These are phyloP conservation scores for Coprinopsis sp. DNA, from an alignment of 768 basidiomycete genomes.

Conservation along the genomic window DNA sequence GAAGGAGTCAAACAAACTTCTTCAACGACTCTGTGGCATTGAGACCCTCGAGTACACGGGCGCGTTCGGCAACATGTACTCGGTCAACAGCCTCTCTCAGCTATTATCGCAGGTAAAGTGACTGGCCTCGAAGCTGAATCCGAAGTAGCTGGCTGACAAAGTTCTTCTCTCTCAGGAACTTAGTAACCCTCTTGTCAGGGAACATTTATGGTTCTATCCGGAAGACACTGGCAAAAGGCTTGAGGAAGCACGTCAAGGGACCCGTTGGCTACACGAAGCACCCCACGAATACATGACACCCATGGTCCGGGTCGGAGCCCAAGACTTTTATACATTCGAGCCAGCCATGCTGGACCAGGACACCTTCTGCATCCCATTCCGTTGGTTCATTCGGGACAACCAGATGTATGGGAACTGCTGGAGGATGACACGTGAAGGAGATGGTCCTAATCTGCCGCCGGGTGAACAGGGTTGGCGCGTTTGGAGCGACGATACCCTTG, in stretches of 20 bases:
- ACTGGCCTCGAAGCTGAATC: not conserved
- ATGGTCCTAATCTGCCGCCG: too few species aligned
- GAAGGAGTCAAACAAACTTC: too few species aligned
- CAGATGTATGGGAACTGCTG: not conserved
- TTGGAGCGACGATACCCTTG: too few species aligned
- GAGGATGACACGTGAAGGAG: not conserved
- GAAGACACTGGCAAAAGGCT: constrained; percentile 24
- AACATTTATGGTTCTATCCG: constrained; percentile 27
- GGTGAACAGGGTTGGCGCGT: too few species aligned
- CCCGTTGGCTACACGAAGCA: constrained; percentile 26
- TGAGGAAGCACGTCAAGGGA: constrained; percentile 16
- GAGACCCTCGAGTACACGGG: not conserved
- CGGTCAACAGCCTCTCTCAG: not conserved
- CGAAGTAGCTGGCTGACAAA: not conserved
- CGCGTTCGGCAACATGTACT: not conserved
- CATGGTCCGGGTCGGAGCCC: constrained; percentile 17
- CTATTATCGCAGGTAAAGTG: not conserved
- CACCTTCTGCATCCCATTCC: not conserved
- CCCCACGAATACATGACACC: constrained; percentile 21
- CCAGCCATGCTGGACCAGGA: constrained; percentile 12
- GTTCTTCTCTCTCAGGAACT: constrained; percentile 25
- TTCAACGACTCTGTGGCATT: too few species aligned
- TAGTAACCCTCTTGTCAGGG: constrained; percentile 30
- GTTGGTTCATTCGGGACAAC: not conserved
- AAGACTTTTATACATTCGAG: constrained; percentile 27